These are phyloP conservation scores for Butyriboletus appendiculatus DNA, from an alignment of 1,284 basidiomycete species.

Conservation along the genomic window DNA sequence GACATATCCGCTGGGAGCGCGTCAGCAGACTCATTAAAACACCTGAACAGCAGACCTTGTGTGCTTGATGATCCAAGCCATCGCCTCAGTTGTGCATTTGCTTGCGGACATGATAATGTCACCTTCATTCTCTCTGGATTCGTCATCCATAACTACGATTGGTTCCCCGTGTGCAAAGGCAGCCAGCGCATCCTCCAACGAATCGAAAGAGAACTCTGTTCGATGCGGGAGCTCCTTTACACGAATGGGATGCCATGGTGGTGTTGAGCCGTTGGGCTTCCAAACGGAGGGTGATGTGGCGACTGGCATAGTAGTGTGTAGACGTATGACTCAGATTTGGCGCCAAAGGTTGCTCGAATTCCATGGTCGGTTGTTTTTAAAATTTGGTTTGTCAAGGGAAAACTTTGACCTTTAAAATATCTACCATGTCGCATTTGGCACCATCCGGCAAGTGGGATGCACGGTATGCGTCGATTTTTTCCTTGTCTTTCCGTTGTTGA, in stretches of 20 bases:
- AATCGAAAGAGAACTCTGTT: constrained; percentile 57
- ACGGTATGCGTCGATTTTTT: constrained; percentile 44
- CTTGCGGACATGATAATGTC: constrained; percentile 87
- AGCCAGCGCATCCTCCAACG: constrained; percentile 77
- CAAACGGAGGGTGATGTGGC: not conserved
- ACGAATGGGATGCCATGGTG: constrained; percentile 23
- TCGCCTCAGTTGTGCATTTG: constrained; percentile 88
- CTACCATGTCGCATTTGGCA: constrained; percentile 31
- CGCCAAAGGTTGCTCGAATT: not conserved
- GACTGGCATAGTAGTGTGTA: constrained; percentile 11
- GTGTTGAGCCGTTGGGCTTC: not conserved
- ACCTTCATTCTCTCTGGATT: constrained; percentile 92
- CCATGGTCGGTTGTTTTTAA: no score
- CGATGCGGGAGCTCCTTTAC: constrained; percentile 18
- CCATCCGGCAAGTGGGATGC: constrained; percentile 68
- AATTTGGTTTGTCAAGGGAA: no score
- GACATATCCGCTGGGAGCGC: constrained; percentile 80
- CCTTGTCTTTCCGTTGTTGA: constrained; percentile 6
- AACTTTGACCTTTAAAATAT: constrained; percentile 5
- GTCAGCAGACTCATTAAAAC: constrained; percentile 6
- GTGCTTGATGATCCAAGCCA: constrained; percentile 99
- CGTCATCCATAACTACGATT: constrained; percentile 95
- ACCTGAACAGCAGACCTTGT: constrained; percentile 66
- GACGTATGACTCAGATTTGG: not conserved
- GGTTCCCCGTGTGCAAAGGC: constrained; percentile 87